Evolutionary conservation across 1,139 yeast genomes (phyloP).

Genomic region (Yamadazyma triangularis): DNA sequence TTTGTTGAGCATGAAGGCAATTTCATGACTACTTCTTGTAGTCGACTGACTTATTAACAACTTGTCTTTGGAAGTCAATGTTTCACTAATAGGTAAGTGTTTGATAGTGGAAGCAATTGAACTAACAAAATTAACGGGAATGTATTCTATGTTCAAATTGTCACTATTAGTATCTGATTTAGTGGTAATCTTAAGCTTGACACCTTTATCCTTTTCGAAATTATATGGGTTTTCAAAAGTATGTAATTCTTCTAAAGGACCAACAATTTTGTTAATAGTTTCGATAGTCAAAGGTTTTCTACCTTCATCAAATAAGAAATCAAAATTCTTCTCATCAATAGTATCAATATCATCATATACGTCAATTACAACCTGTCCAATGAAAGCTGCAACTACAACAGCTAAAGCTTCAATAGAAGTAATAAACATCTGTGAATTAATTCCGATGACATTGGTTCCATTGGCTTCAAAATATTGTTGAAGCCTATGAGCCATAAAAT

Average conservation of each 20-base stretch:
- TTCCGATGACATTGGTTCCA: constrained; percentile 13
- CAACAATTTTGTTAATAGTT: background rate
- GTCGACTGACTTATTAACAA: constrained; percentile 33
- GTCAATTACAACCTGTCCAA: constrained; percentile 21
- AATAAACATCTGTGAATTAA: constrained; percentile 16
- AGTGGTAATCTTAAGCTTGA: constrained; percentile 24
- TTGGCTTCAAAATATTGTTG: constrained; percentile 11
- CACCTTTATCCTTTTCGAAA: constrained; percentile 35
- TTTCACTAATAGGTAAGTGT: constrained; percentile 48
- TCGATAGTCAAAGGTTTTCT: background rate
- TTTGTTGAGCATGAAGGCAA: constrained; percentile 26
- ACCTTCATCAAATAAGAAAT: constrained; percentile 1
- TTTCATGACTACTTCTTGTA: constrained; percentile 7
- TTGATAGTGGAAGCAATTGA: constrained; percentile 59
- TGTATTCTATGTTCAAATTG: constrained; percentile 36
- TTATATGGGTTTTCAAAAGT: constrained; percentile 26
- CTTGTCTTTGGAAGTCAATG: constrained; percentile 35
- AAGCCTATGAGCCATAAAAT: constrained; percentile 19
- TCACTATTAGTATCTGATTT: constrained; percentile 17
- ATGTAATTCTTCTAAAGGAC: constrained; percentile 3
- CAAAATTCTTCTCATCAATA: constrained; percentile 2
- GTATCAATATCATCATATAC: constrained; percentile 14
- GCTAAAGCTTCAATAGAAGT: constrained; percentile 16
- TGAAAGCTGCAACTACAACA: constrained; percentile 25
- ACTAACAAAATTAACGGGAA: constrained; percentile 61